Evolutionary conservation across 306 rosid species (phyloP).

Genomic region (Delonix regia): DNA sequence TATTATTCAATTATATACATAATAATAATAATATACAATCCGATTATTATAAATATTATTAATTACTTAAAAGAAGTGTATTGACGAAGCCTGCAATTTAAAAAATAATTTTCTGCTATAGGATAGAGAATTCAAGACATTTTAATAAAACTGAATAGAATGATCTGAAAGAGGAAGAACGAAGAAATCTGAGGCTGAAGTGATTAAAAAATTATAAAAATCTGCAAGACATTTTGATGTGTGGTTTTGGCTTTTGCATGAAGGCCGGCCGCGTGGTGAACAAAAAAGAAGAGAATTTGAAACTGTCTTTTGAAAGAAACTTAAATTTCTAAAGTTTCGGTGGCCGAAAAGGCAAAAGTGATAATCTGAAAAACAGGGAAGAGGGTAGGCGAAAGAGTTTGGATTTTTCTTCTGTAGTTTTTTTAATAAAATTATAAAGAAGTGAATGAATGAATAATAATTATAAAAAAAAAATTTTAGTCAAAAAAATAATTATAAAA

Average conservation of each 20-base stretch:
- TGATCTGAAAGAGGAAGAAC: neutral
- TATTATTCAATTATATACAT: too few species aligned
- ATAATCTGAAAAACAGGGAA: neutral
- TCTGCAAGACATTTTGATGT: neutral
- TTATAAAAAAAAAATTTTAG: too few species aligned
- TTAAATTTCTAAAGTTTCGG: constrained; percentile 26
- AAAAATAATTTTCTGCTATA: too few species aligned
- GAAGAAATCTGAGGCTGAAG: neutral
- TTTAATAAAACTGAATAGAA: too few species aligned
- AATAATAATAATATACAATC: too few species aligned
- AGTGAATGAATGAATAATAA: too few species aligned
- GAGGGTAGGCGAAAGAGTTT: constrained; percentile 13
- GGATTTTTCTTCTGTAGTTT: too few species aligned
- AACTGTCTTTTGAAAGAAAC: neutral
- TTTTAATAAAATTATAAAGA: too few species aligned
- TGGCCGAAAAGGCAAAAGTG: constrained; percentile 38
- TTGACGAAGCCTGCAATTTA: too few species aligned
- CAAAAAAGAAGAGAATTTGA: neutral
- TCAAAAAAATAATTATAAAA: too few species aligned
- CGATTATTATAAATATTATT: neutral
- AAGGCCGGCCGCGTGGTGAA: constrained; percentile 6
- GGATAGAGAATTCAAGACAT: too few species aligned
- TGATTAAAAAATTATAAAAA: neutral
- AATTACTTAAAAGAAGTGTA: too few species aligned
- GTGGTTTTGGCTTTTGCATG: neutral